Base-by-base conservation (phyloP, 2,329 filamentous ascomycete genomes). In the Calonectria leucothoes region DNA sequence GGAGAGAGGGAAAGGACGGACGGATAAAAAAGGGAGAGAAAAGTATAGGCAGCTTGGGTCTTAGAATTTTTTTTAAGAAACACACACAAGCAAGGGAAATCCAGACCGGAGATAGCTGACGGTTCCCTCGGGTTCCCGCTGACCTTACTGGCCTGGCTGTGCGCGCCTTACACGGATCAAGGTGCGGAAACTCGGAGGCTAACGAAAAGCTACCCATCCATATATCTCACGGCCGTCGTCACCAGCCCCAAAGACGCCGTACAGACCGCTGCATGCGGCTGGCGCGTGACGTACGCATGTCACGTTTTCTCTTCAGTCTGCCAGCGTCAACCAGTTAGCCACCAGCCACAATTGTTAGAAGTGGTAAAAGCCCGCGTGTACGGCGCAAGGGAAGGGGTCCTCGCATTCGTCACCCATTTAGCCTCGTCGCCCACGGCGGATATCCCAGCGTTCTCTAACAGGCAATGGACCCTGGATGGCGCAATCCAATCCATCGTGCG, bases 271-370 rank as follows among this genome's bases (percentile, higher is more conserved):
- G 51, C 52, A 61, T 71, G 63, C 52, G 63, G 61, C 35, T 27
- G 42, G 64, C 64, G 63, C 69, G 69, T 71, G 69, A 71, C 69
- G 69, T 71, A 71, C 64, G 42, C 64, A 66, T 63, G 51, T 39
- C 55, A 61, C 69, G 63, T 52, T 61, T 11, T 45, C 51, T 57
- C 11, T 20, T 23, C 48, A 29, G 14, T 29, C 25, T 61, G 29
- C 66, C 37, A 55, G 48, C 59, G 42, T 49, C 59, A 64, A 27
- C 49, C 39, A 64, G 37, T 23, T 35, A 64, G 49, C 59, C 55
- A 59, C 35, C n/a, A 59, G 39, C 52, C 59, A 64, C 59, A 57
- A 57, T 55, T 20, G 35, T 57, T 55, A 35, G 39, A 45, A 64
- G 17, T 48, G 55, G 55, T 39, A 31, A 45, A 48, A 33, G 59